Evolutionary conservation across 2,329 filamentous ascomycete species (phyloP).

Genomic region (Cladosporium sp.): DNA sequence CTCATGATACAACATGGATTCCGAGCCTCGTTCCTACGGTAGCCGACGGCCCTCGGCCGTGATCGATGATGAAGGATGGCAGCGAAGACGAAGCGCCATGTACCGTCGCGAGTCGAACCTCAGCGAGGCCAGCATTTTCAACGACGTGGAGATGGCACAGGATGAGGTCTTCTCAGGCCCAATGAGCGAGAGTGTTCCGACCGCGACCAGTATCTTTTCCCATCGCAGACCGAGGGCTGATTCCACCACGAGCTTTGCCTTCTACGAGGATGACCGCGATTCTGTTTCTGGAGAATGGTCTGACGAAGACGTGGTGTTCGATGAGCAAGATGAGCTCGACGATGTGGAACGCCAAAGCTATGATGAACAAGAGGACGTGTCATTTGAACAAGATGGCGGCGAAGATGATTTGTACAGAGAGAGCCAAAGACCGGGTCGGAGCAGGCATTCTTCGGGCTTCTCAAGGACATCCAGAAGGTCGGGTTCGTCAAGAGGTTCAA

Average conservation of each 20-base stretch:
- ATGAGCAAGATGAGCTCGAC: conserved; percentile 37
- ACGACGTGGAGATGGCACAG: conserved; percentile 98
- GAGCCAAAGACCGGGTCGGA: conserved; percentile 36
- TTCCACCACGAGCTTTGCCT: conserved; percentile 85
- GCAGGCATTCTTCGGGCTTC: conserved; percentile 58
- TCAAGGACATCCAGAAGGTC: conserved; percentile 19
- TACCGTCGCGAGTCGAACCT: conserved; percentile 67
- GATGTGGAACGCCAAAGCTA: conserved; percentile 34
- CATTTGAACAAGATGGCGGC: conserved; percentile 33
- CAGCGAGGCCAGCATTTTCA: conserved; percentile 76
- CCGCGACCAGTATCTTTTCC: conserved; percentile 85
- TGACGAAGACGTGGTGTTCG: conserved; percentile 48
- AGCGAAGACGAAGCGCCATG: conserved; percentile 19
- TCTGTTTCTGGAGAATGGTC: conserved; percentile 40
- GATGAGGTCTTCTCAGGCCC: conserved; percentile 92
- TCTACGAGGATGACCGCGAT: conserved; percentile 68
- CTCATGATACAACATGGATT: conserved; percentile 7
- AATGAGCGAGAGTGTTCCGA: conserved; percentile 92
- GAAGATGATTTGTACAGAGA: conserved; percentile 18
- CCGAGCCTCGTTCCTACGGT: conserved; percentile 1
- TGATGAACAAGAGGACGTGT: conserved; percentile 31
- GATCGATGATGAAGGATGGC: conserved; percentile 9
- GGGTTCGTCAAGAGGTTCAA: conserved; percentile 14
- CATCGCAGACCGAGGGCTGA: conserved; percentile 77
- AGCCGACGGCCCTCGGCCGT: conserved; percentile 8